Base-by-base conservation (phyloP, 768 basidiomycete genomes). In the Xerocomellus intermedius region DNA sequence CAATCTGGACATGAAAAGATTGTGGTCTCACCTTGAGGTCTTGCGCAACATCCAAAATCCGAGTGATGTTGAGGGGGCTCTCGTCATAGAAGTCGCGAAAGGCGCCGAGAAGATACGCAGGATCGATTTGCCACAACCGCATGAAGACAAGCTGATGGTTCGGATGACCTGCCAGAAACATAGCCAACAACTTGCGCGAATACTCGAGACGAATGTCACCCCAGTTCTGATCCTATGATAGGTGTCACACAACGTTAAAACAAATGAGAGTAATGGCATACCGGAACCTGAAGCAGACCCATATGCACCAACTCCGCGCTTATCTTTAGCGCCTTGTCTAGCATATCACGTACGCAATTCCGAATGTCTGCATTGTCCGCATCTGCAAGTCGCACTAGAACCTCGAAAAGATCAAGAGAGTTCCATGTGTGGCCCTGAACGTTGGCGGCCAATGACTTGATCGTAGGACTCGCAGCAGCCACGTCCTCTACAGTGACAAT, bases 121-220 rank as follows among this genome's bases (percentile, higher is more conserved):
- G 91, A 64, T 94, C 84, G 41, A 91, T 87, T 65, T 95, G 91
- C 89, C 92, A 95, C 52, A 99, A 85, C 45, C 94, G 83, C 85
- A 96, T 94, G 76, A 98, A 98, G 53, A 98, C 94, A 10, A 99
- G 82, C 61, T 97, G 93, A 64, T 97, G 94, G 62, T 94, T 94
- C 8, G 94, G 94, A 65, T 95, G 91, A 16, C 93, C 91, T 19
- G 86, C 87, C 39, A 98, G 78, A 75, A 98, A 98, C 85, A 93
- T 90, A 36, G 84, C 80, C 47, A 98, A 78, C 14, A 98, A 77
- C 61, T 89, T 88, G 54, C 87, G 83, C 2, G 91, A 85, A 70
- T 98, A 91, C 61, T 93, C 92, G n/a, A 82, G 72, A 21, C 94
- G 88, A 45, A 92, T 86, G 21, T 91, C 84, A 63, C 89, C 91